Evolutionary conservation across 1,139 yeast genomes (phyloP), one percentile per base, ranked within the genome.

Genomic region (Geotrichum restrictum): DNA sequence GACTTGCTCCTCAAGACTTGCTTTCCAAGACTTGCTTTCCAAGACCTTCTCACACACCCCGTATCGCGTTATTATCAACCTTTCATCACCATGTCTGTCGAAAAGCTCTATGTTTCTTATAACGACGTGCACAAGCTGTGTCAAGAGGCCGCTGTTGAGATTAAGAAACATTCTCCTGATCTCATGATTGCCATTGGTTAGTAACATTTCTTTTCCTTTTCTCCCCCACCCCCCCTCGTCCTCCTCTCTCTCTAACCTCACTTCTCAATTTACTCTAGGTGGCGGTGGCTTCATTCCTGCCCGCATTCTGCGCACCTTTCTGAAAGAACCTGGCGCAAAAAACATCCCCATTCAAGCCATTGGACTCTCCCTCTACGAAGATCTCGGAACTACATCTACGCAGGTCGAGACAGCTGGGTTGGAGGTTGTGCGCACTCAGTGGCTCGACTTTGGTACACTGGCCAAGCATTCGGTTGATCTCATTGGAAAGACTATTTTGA

Each of bases 271-370:
- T n/a, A n/a, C n/a, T n/a, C 7, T 18, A 58, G 73, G 86, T 64
- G 96, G 96, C 58, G 96, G 98, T 64, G 98, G 98, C 4, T 86
- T 91, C 71, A 91, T 91, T 57, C 98, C 98, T 16, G 97, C 98
- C 29, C 81, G 98, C 68, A 91, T 91, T 73, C 79, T 91, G 64
- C 81, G 98, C 69, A 83, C 97, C 0, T 91, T 91, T 72, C 75
- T 91, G 64, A 89, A 88, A 71, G 83, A 83, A 59, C 86, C 85
- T 51, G 95, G 95, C 55, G 79, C 85, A 59, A 89, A 93, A 63
- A 89, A 88, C 69, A 87, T 89, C 57, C 87, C 95, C 61, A 88
- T 91, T 64, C 93, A 88, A 82, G 97, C 98, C 52, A 88, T 91
- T 64, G 94, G 94, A 45, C 77, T 91, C 60, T 88, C 96, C 0